Conservation (phyloP, 495 filamentous ascomycete species). For the Recurvomyces mirabilis region DNA sequence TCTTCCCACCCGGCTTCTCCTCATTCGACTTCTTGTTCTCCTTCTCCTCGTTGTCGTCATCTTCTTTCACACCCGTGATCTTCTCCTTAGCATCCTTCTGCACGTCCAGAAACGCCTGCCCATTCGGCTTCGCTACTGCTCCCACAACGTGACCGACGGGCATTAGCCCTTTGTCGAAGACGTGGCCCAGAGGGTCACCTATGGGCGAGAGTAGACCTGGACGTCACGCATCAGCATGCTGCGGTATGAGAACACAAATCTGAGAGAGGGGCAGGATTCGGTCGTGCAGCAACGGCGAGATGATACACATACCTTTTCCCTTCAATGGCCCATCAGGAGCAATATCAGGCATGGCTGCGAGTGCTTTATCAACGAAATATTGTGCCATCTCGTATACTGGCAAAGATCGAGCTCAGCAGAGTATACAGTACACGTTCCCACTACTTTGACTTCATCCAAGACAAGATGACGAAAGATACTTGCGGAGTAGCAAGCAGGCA, state of each 20-base stretch:
- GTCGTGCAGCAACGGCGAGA: neutral
- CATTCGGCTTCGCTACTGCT: constrained; percentile 1
- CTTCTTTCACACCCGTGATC: neutral
- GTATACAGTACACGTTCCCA: too few relatives aligned
- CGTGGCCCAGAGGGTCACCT: constrained; percentile 18
- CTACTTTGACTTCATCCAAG: too few relatives aligned
- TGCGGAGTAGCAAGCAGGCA: too few relatives aligned
- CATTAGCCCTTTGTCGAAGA: constrained; percentile 21
- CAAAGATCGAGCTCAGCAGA: too few relatives aligned
- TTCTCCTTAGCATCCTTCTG: constrained; percentile 5
- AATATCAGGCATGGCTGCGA: constrained; percentile 2
- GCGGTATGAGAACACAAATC: neutral
- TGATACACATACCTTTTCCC: neutral
- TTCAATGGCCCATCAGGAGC: constrained; percentile 4
- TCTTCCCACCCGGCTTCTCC: constrained; percentile 10
- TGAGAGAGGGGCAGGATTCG: too few relatives aligned
- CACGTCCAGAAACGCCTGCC: constrained; percentile 3
- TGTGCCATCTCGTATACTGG: too few relatives aligned
- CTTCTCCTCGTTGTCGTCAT: constrained; percentile 2
- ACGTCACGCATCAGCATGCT: neutral
- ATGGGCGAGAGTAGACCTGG: constrained; percentile 19
- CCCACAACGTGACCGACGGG: constrained; percentile 10
- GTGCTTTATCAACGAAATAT: too few relatives aligned
- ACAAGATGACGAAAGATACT: too few relatives aligned
- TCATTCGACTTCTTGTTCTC: neutral